Percentiles rank a stretch among this genome's conserved stretches.
These are phyloP conservation scores for Alternaria consortialis DNA, from an alignment of 2,329 filamentous ascomycete species.

Conservation along the genomic window DNA sequence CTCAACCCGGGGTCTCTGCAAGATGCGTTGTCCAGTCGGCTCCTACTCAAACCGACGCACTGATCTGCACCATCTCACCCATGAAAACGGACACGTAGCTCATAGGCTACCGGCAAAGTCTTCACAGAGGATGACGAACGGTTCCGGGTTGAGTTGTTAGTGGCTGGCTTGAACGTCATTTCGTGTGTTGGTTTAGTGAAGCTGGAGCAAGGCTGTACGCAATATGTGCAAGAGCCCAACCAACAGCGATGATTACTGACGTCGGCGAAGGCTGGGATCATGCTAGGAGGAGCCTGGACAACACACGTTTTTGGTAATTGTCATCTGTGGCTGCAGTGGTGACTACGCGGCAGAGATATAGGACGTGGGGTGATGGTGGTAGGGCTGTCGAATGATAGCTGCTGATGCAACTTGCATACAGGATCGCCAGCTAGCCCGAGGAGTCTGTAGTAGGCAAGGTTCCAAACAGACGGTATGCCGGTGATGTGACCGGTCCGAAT, in stretches of 20 bases:
- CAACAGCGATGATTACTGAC: constrained; percentile 8
- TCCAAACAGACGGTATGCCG: constrained; percentile 7
- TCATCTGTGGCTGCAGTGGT: constrained; percentile 8
- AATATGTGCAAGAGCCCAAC: constrained; percentile 17
- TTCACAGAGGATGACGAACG: constrained; percentile 23
- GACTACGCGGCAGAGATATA: background rate
- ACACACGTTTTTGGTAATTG: constrained; percentile 24
- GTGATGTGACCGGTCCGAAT: background rate
- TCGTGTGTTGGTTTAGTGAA: constrained; percentile 17
- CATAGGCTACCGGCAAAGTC: constrained; percentile 48
- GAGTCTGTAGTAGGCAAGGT: constrained; percentile 10
- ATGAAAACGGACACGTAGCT: constrained; percentile 42
- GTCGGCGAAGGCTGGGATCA: constrained; percentile 18
- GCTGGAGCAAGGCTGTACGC: constrained; percentile 30
- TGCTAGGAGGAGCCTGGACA: constrained; percentile 22
- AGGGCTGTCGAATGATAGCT: constrained; percentile 41
- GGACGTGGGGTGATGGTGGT: constrained; percentile 17
- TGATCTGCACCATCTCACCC: constrained; percentile 35
- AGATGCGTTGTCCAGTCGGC: constrained; percentile 48
- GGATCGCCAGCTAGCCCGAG: constrained; percentile 27
- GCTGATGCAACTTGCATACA: constrained; percentile 24
- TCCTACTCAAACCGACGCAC: constrained; percentile 35
- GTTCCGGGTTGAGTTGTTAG: constrained; percentile 28
- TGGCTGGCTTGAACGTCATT: constrained; percentile 35
- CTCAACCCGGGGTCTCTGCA: constrained; percentile 31